Conservation (phyloP, 2,329 filamentous ascomycete species). For the Penicillium janthinellum region DNA sequence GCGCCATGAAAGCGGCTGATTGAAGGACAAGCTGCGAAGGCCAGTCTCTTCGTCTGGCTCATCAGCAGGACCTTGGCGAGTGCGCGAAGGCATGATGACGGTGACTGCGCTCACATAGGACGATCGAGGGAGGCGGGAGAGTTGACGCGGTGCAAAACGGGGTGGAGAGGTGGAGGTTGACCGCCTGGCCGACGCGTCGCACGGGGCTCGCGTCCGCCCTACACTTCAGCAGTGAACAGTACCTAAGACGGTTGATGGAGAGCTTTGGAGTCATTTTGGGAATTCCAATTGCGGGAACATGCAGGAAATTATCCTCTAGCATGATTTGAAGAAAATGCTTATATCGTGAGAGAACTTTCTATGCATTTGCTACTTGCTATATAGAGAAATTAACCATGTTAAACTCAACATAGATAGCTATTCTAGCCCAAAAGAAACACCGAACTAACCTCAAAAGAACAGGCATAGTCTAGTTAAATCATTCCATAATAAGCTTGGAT, state of each 20-base stretch:
- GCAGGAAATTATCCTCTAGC: neutral
- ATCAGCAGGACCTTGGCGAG: slow-evolving; percentile 40
- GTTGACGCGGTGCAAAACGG: slow-evolving; percentile 20
- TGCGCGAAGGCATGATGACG: slow-evolving; percentile 47
- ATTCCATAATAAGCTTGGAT: too few relatives aligned
- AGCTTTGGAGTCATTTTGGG: neutral
- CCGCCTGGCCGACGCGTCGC: slow-evolving; percentile 29
- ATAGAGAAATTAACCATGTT: too few relatives aligned
- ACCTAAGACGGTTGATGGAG: neutral
- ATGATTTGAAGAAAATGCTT: too few relatives aligned
- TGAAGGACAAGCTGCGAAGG: slow-evolving; percentile 66
- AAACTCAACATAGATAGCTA: too few relatives aligned
- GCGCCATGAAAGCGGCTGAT: slow-evolving; percentile 85
- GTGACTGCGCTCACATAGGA: slow-evolving; percentile 23
- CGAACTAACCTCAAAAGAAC: too few relatives aligned
- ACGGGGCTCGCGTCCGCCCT: slow-evolving; percentile 22
- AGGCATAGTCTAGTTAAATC: too few relatives aligned
- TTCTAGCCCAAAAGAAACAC: too few relatives aligned
- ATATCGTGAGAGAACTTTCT: too few relatives aligned
- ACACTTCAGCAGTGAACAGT: neutral
- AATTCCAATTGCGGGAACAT: neutral
- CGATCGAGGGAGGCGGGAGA: slow-evolving; percentile 17
- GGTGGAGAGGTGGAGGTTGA: slow-evolving; percentile 25
- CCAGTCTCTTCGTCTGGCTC: slow-evolving; percentile 41
- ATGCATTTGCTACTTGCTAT: too few relatives aligned